Base-by-base conservation (phyloP, 139 green algal species). In the Choricystis sp. region DNA sequence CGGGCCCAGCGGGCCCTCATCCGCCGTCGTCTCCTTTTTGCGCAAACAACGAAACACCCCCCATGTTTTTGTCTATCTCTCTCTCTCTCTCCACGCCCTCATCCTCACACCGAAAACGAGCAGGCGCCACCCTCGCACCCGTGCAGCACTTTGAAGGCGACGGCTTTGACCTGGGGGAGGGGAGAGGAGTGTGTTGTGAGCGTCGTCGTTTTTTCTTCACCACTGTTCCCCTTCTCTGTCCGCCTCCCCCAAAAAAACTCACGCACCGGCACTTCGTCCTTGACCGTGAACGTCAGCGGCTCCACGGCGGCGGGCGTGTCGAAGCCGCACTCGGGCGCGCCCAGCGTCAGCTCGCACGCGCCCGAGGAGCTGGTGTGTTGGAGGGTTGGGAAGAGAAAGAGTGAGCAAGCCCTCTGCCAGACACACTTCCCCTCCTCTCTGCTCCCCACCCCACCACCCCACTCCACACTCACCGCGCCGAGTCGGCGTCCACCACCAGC, bases 151-250 rank as follows among this genome's bases (percentile, higher is more conserved):
- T 65, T 70, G 59, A 62, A 70, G 2, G 59, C 59, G 16, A 61
- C 59, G 2, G 66, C 59, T 29, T 66, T 70, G 59, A 70, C 59
- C 31, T 69, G 65, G n/a, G n/a, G n/a, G n/a, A n/a, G n/a, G n/a
- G n/a, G n/a, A n/a, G n/a, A n/a, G n/a, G n/a, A n/a, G n/a, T n/a
- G n/a, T n/a, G n/a, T n/a, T n/a, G n/a, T n/a, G n/a, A n/a, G n/a
- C n/a, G n/a, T n/a, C n/a, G n/a, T n/a, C n/a, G n/a, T n/a, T n/a
- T n/a, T n/a, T n/a, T n/a, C n/a, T n/a, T n/a, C n/a, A n/a, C n/a
- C n/a, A n/a, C n/a, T n/a, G n/a, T n/a, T n/a, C n/a, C n/a, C n/a
- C n/a, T n/a, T n/a, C n/a, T n/a, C n/a, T n/a, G n/a, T n/a, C n/a
- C n/a, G n/a, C n/a, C n/a, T n/a, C n/a, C n/a, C n/a, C n/a, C n/a